Base-by-base conservation (phyloP, 2,329 filamentous ascomycete genomes). In the Parasarocladium wereldwijsianum region DNA sequence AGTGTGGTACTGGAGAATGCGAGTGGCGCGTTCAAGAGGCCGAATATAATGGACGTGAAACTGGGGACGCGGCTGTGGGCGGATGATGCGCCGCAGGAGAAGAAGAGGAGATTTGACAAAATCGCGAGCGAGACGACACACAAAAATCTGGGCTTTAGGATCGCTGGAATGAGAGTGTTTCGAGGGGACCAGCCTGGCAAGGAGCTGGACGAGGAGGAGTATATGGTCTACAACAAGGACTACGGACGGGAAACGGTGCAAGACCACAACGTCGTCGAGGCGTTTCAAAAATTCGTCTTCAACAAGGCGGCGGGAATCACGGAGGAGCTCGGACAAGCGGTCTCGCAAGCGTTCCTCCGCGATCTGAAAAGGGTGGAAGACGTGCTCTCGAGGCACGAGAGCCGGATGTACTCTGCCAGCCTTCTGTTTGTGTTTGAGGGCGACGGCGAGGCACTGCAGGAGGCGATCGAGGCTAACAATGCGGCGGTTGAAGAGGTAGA, bases 21-120 rank as follows among this genome's bases (percentile, higher is more conserved):
- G 6, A 76, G 84, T 1, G 67, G 70, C 39, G 84, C 83, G 1
- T 96, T 86, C 60, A 70, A 69, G 43, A 69, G 71, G 34, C 84
- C 90, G 6, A 96, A 93, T 43, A 84, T 98, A 6, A 61, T 98
- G 34, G 90, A 98, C 47, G 70, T 93, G 39, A 98, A 98, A 58
- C 70, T 98, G 13, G 90, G 90, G 24, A 67, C 75, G 29, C 70
- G 82, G 18, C 58, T 98, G 5, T 96, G 85, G 78, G 87, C 82
- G 10, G 82, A 93, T 35, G 62, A 75, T 37, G 72, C 72, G 15
- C 62, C 67, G 0, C 40, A 50, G 16, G 60, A 71, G 43, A 77
- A 77, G 55, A 66, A 66, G 42, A 46, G 53, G 20, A 62, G 70
- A 17, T 75, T 77, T 43, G 63, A 73, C 40, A 61, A 69, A 45